Conservation (phyloP, 768 basidiomycete species). For the Lactarius sp. region DNA sequence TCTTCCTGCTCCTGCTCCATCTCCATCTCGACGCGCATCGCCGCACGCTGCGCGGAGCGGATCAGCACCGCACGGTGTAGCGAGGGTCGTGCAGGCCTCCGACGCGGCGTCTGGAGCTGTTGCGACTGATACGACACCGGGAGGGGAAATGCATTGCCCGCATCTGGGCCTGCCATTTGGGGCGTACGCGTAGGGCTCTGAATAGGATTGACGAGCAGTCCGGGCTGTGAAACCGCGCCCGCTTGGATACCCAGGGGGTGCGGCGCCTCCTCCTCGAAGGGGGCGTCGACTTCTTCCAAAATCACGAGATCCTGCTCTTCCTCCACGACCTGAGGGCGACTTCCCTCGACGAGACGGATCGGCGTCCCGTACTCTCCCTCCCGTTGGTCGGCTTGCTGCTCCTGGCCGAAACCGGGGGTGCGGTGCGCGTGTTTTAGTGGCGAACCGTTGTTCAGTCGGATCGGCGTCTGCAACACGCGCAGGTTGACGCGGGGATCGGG, state of each 20-base stretch:
- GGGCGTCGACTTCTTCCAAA: slow-evolving; percentile 56
- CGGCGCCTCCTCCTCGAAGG: slow-evolving; percentile 15
- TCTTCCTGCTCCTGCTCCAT: slow-evolving; percentile 48
- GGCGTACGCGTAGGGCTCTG: slow-evolving; percentile 16
- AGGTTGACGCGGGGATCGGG: slow-evolving; percentile 59
- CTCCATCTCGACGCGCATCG: slow-evolving; percentile 48
- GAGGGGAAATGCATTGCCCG: slow-evolving; percentile 17
- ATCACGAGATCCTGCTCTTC: slow-evolving; percentile 69
- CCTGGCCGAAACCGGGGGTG: slow-evolving; percentile 3
- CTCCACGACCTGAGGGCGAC: slow-evolving; percentile 62
- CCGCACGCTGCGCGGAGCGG: slow-evolving; percentile 60
- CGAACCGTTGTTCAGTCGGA: slow-evolving; percentile 29
- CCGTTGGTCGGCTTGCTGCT: slow-evolving; percentile 33
- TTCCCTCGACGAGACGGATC: slow-evolving; percentile 59
- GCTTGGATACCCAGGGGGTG: slow-evolving; percentile 13
- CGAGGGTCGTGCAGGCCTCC: slow-evolving; percentile 38
- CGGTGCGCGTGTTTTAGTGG: slow-evolving; percentile 25
- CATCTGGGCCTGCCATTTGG: slow-evolving; percentile 9
- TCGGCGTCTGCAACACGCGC: slow-evolving; percentile 54
- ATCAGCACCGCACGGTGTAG: slow-evolving; percentile 68
- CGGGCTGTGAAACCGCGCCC: slow-evolving; percentile 10
- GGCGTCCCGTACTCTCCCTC: slow-evolving; percentile 42
- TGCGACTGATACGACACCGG: slow-evolving; percentile 26
- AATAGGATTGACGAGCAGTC: slow-evolving; percentile 6
- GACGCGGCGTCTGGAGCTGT: slow-evolving; percentile 28